A percentile compares a stretch with the other conserved stretches of the same genome.
phyloP scores from a whole-genome alignment of 495 filamentous ascomycete genomes.

The Aspergillus asperescens region DNA sequence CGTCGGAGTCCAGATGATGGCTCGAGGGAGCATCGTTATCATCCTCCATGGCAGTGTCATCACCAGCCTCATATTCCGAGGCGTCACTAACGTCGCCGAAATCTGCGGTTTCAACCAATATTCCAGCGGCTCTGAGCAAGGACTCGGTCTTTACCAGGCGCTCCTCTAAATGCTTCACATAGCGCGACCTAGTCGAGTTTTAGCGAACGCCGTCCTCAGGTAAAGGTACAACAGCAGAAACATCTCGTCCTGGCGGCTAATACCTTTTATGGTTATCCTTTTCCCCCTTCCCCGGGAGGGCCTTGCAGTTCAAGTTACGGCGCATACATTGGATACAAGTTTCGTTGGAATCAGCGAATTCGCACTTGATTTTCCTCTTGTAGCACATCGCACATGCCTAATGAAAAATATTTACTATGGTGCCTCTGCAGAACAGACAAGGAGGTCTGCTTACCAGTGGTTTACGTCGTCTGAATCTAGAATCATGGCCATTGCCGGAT shows the following conservation, averaged over 20 bases:
- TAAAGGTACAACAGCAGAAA: neutral
- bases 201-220: conserved; percentile 3
- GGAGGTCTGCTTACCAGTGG: conserved; percentile 23
- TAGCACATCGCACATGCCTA: conserved; percentile 95
- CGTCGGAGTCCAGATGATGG: neutral
- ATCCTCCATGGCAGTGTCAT: conserved; percentile 61
- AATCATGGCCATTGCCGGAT: conserved; percentile 12
- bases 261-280: conserved; percentile 84
- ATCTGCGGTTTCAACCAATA: conserved; percentile 68
- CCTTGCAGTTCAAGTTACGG: conserved; percentile 88
- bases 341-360: conserved; percentile 68
- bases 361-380: conserved; percentile 97
- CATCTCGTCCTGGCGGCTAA: conserved; percentile 4
- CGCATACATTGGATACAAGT: conserved; percentile 85
- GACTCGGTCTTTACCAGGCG: conserved; percentile 82
- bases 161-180: conserved; percentile 89
- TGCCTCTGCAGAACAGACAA: neutral
- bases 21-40: neutral
- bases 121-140: conserved; percentile 74
- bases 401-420: conserved; percentile 17
- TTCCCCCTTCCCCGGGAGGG: conserved; percentile 87
- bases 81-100: conserved; percentile 55
- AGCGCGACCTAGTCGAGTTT: conserved; percentile 62
- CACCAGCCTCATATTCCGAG: conserved; percentile 20
- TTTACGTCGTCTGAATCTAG: conserved; percentile 18